Percentiles rank a stretch among this genome's conserved stretches.
Evolutionary conservation across 2,329 filamentous ascomycete genomes (phyloP).

Genomic region (Clarireedia hainanense): DNA sequence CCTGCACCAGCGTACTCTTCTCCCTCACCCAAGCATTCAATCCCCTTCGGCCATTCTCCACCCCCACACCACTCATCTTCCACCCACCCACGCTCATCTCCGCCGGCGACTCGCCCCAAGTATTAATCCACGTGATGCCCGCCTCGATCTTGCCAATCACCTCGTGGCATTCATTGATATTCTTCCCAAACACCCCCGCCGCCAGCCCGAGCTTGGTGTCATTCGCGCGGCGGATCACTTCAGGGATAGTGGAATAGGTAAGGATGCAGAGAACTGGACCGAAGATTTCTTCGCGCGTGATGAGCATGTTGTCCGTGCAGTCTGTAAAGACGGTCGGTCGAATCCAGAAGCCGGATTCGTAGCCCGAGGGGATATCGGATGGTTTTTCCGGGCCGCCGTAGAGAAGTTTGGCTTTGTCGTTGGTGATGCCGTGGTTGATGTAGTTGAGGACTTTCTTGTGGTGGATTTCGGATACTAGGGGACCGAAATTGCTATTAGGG

Average conservation of each 20-base stretch:
- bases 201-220: slow-evolving; percentile 70
- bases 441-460: slow-evolving; percentile 71
- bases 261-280: slow-evolving; percentile 81
- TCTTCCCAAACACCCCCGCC: slow-evolving; percentile 73
- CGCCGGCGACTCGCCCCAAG: slow-evolving; percentile 85
- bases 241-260: slow-evolving; percentile 60
- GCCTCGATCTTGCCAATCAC: slow-evolving; percentile 66
- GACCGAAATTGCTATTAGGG: slow-evolving; percentile 71
- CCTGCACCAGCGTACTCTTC: slow-evolving; percentile 82
- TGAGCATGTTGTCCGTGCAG: slow-evolving; percentile 75
- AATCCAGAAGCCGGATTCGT: slow-evolving; percentile 68
- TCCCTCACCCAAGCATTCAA: slow-evolving; percentile 78
- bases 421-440: slow-evolving; percentile 65
- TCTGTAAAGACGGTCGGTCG: slow-evolving; percentile 78
- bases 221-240: slow-evolving; percentile 67
- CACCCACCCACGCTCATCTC: slow-evolving; percentile 91
- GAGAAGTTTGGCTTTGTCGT: slow-evolving; percentile 66
- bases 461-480: slow-evolving; percentile 67
- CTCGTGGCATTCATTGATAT: slow-evolving; percentile 65
- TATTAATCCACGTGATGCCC: slow-evolving; percentile 88
- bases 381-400: slow-evolving; percentile 61
- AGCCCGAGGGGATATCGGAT: slow-evolving; percentile 27
- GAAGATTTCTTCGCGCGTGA: slow-evolving; percentile 79
- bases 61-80: slow-evolving; percentile 82
- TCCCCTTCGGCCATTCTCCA: slow-evolving; percentile 77